Base-by-base conservation (phyloP, 23 red algal species). In the Gracilaria caudata region DNA sequence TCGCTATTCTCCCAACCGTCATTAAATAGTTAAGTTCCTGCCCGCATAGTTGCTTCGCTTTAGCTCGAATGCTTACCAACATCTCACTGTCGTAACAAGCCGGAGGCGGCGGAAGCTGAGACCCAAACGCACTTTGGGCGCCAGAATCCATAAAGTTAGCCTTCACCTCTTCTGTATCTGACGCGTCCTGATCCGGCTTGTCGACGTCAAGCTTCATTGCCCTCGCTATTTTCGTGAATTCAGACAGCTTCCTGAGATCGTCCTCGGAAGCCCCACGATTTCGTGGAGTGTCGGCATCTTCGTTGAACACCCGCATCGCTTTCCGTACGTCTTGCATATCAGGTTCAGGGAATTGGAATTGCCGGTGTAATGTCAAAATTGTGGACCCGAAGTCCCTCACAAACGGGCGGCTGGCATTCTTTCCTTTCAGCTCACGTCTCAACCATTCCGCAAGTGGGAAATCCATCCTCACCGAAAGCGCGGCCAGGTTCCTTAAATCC, bases 361-460 rank as follows among this genome's bases (percentile, higher is more conserved):
- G 93, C 23, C 85, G 81, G 51, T 95, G 93, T 24, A 90, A 68
- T 10, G 70, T 46, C 23, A 86, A 71, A 37, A 86, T 81, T 20
- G 86, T 85, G 16, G 39, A 75, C 20, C 68, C 68, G 23, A 90
- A 71, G 47, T 90, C 86, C 40, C 73, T 24, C 9, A 95, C 84
- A 53, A 94, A 82, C 51, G 78, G 85, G 10, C 60, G 47, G 43
- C 73, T 83, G 47, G 83, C 54, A 39, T 63, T 83, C 55, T 90
- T 68, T 86, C 68, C 92, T 63, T 91, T 81, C 17, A 87, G 43
- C 77, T 90, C 86, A 37, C 86, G 59, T 29, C 81, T 79, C 63
- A 90, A 76, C 81, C 80, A 94, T 55, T 76, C 87, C 24, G 64
- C 54, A 10, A 93, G 91, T 35, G 78, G 89, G 78, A 94, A 98